Evolutionary conservation across 768 basidiomycete genomes (phyloP), one percentile per base, ranked within the genome.

Genomic region (Xerocomellus dryophilus): DNA sequence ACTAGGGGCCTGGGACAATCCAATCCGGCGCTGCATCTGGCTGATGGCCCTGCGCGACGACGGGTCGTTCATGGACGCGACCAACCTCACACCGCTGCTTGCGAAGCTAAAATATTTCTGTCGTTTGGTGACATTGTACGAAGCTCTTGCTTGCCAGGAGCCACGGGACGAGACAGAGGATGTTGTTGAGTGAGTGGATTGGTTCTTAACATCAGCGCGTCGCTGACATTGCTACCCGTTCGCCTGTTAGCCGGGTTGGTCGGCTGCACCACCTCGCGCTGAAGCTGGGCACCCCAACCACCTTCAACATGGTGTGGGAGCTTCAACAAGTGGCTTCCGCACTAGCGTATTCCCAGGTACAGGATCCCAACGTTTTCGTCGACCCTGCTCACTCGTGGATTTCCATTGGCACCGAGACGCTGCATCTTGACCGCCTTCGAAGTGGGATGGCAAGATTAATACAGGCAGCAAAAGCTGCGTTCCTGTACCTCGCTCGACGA

Each of bases 271-370:
- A 35, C 3, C 1, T 20, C 0, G 49, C 29, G 0, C 36, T 58
- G 6, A 8, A 35, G n/a, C 11, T 58, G 12, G 45, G 53, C 2
- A 14, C 1, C 0, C 48, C 48, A 0, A 50, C 41, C 0, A 42
- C 57, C 0, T 58, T 47, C 42, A 59, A 59, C 32, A 51, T 51
- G 50, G 7, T 58, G 0, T 59, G 45, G 35, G 58, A 59, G 36
- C 42, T 56, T 9, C 54, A 56, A 7, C 54, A 58, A 5, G 31
- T 40, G 1, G 54, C 57, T 0, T 56, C 54, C 2, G 15, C 45
- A 1, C 43, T 56, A 1, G 57, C 50, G 2, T 45, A 29, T 25
- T 21, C 36, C 4, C 46, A 56, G 18, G 42, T 51, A 5, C 23
- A 44, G 31, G 57, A 56, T 0, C 54, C 58, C 1, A 43, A 44